Base-by-base conservation (phyloP, 2,329 filamentous ascomycete species). In the Hypoxylon sp. region DNA sequence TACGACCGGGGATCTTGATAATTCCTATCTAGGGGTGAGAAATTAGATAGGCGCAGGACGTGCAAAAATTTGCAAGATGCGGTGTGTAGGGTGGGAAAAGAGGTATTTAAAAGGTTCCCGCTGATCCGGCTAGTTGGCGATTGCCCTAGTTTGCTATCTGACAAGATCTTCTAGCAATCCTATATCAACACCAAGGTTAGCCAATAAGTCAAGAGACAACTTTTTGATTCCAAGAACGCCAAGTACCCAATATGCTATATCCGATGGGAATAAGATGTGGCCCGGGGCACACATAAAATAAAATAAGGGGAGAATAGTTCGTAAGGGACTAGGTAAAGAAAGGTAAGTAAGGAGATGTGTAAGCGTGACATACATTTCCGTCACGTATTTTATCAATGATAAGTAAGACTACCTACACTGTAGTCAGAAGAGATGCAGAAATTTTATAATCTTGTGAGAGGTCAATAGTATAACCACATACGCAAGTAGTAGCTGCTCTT, bases 1-100 rank as follows among this genome's bases (percentile, higher is more conserved):
- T 69, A 68, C 38, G 60, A 43, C 56, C 52, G 60, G 60, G 46
- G 17, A 41, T 52, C 36, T 14, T 36, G 46, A 51, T 65, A 64
- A 63, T 55, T 62, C 68, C 68, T 66, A 67, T 65, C 66, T 66
- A 45, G 19, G 41, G 45, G 62, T 50, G 68, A 60, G 60, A 30
- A 67, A 53, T 23, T 48, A 60, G 57, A 67, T 67, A 63, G 49
- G 53, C 51, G 49, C n/a, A n/a, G 45, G 51, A 59, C 52, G 25
- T 32, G 25, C 5, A 49, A 34, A 50, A 46, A 59, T 56, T 17
- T 19, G 25, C 5, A 49, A 41, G 52, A 46, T 64, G 32, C 45
- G 58, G 53, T 68, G 57, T 53, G 63, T 53, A 67, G 23, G 51
- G 49, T 30, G 28, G 19, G 43, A 25, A 43, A 28, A 52, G 58